Base-by-base conservation (phyloP, 805 yeast genomes). In the Lachancea thermotolerans region DNA sequence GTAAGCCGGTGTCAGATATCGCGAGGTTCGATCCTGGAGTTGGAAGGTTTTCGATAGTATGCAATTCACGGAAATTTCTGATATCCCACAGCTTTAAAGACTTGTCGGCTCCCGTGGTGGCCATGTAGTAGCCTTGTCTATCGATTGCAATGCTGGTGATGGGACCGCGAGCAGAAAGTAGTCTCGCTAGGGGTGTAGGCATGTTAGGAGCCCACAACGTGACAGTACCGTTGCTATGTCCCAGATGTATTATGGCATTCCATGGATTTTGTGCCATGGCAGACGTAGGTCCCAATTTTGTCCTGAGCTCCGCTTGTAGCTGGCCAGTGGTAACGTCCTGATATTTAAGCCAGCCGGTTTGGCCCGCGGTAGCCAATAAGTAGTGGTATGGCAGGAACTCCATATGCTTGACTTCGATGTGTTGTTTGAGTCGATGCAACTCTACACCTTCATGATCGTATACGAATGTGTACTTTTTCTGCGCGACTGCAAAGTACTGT, bases 291-390 rank as follows among this genome's bases (percentile, higher is more conserved):
- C 99, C 99, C 51, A 86, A 66, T 63, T 85, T 88, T 8, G 97
- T 89, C 60, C 90, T 76, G 28, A 81, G 69, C 63, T 93, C 98
- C 37, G 88, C 73, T 1, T 90, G 93, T 30, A 88, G 68, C 39
- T 73, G 77, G 49, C 99, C 99, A 0, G 98, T 93, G 2, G 96
- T 83, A 2, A 90, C 95, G 66, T 93, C 99, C 59, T 93, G 98
- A 65, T 87, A 93, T 66, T 85, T 87, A 49, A 93, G 72, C 65
- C 74, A 85, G 5, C 96, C 96, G 2, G 95, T 79, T 55, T 85
- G 81, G 35, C 99, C 98, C 1, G 95, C 88, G 0, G 96, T 79
- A 1, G 82, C 89, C 39, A 93, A 72, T 33, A 93, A 69, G 57
- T 82, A 90, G 67, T 93, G 99, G 63, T 90, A 93, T 1, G 98